Evolutionary conservation across 148 eudicot genomes (phyloP), one percentile per base, ranked within the genome.

Genomic region (Amaranthus hypochondriacus): DNA sequence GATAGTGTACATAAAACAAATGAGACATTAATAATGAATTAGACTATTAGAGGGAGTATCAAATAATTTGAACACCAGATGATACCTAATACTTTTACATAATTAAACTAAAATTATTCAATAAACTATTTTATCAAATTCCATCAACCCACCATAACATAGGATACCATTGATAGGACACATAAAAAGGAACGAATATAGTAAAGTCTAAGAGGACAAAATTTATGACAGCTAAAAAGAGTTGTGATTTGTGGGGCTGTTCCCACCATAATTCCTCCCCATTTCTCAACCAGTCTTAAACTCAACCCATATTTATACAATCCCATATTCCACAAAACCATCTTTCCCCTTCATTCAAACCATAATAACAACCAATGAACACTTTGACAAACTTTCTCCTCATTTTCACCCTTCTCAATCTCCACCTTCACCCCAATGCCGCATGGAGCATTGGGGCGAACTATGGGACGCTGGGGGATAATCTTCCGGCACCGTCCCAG

Each of bases 381-480:
- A 47, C 48, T 39, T 15, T 44, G 4, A 15, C 49, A 12, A 73
- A 44, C 78, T 14, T 71, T 12, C 6, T 57, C 68, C 9, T 51
- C 65, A n/a, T 51, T 54, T 54, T 8, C 12, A 28, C 46, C 3
- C 13, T 51, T 6, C 6, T 42, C 51, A 53, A 54, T 66, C 48
- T 66, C 76, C 52, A 44, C 52, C 14, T 69, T 18, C 64, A 43
- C 5, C 60, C 51, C 5, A 14, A 9, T 10, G 62, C 81, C 4
- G 81, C 68, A 9, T 69, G 72, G 81, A 61, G 73, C 66, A 66
- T 91, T 70, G 97, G 97, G 3, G 86, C 86, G 39, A 89, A 91
- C 81, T 91, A 91, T 60, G 97, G 93, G 63, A 89, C 79, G 4
- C 56, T 87, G 15, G 97, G 77, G 4, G 81, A 89, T 81, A 87